Conservation (phyloP, 352 stramenopile genomes). For the Phytophthora podocarpi region DNA sequence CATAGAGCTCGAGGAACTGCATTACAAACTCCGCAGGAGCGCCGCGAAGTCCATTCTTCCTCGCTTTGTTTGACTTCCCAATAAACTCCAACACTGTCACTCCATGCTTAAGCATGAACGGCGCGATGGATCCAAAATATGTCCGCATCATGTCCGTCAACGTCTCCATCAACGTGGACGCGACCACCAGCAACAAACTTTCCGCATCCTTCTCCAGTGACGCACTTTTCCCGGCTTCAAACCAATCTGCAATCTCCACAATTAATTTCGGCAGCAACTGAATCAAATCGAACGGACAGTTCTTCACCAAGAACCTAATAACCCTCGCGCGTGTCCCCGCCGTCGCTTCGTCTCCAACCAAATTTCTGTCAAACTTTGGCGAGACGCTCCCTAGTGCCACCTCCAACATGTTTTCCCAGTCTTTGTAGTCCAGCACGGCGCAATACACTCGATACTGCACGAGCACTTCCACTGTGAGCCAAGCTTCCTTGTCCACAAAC, state of each 20-base stretch:
- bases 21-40: conserved; percentile 62
- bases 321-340: conserved; percentile 41
- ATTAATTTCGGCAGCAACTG: conserved; percentile 45
- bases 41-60: conserved; percentile 36
- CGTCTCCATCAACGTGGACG: conserved; percentile 54
- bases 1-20: conserved; percentile 62
- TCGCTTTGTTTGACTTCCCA: conserved; percentile 58
- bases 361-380: conserved; percentile 5
- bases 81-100: conserved; percentile 65
- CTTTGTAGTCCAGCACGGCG: conserved; percentile 51
- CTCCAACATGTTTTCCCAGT: conserved; percentile 63
- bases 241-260: conserved; percentile 58
- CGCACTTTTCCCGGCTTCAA: conserved; percentile 30
- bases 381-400: conserved; percentile 60
- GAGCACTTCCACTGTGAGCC: conserved; percentile 61
- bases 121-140: conserved; percentile 52
- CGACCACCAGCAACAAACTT: conserved; percentile 54
- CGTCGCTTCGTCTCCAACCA: conserved; percentile 22
- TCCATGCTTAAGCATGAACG: conserved; percentile 45
- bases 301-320: conserved; percentile 52
- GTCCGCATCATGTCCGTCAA: conserved; percentile 50
- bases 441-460: conserved; percentile 75
- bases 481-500: conserved; percentile 74
- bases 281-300: conserved; percentile 66
- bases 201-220: conserved; percentile 35